Evolutionary conservation across 176 grass and related monocot genomes (phyloP).

Genomic region (Stipa capillata): DNA sequence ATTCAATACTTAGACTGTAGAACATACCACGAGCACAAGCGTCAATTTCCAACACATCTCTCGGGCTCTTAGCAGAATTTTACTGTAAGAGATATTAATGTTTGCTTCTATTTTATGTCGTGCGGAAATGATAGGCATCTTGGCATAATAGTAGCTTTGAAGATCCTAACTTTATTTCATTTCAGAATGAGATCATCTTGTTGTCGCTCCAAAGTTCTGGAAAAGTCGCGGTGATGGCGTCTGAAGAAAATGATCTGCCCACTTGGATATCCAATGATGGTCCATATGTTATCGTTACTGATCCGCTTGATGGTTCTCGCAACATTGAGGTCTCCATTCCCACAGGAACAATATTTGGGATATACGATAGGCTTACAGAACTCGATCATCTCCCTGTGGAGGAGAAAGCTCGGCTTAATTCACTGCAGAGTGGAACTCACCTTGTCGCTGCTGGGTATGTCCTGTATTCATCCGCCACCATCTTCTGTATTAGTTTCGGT

Average conservation of each 20-base stretch:
- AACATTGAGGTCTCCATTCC: constrained; percentile 97
- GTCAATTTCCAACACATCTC: neutral
- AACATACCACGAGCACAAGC: neutral
- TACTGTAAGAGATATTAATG: neutral
- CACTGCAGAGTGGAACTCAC: constrained; percentile 57
- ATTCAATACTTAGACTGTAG: neutral
- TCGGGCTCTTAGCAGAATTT: neutral
- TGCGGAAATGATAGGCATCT: neutral
- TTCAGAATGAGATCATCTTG: constrained; percentile 90
- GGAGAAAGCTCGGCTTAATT: constrained; percentile 77
- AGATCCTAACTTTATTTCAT: neutral
- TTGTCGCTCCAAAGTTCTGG: constrained; percentile 61
- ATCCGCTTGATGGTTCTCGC: constrained; percentile 89
- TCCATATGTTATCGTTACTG: constrained; percentile 65
- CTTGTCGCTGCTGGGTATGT: constrained; percentile 77
- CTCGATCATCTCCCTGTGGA: constrained; percentile 69
- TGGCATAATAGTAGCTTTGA: no score
- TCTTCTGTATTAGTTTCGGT: constrained; percentile 69
- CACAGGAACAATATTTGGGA: constrained; percentile 88
- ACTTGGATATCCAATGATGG: constrained; percentile 47
- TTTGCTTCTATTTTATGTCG: neutral
- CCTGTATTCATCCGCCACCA: constrained; percentile 89
- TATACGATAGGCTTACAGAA: constrained; percentile 68
- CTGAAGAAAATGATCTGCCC: constrained; percentile 76
- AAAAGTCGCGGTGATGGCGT: constrained; percentile 80